Evolutionary conservation across 2,329 filamentous ascomycete species (phyloP).

Genomic region (Lecanosticta acicola): DNA sequence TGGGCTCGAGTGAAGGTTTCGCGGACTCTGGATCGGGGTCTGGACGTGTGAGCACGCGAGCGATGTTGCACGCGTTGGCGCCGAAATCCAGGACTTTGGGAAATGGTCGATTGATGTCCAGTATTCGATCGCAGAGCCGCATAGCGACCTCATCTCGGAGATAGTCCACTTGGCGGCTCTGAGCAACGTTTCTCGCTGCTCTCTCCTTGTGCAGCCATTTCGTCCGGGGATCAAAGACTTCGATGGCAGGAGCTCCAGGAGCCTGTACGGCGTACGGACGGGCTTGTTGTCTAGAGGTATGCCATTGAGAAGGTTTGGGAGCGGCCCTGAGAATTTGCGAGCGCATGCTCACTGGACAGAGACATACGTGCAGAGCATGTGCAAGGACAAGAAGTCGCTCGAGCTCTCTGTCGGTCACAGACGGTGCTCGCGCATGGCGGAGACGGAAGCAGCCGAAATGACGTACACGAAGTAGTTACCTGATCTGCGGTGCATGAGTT

Average conservation of each 20-base stretch:
- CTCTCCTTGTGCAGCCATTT: conserved; percentile 93
- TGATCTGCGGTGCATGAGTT: background rate
- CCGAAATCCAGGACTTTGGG: conserved; percentile 83
- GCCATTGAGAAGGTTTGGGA: background rate
- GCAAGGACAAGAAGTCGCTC: background rate
- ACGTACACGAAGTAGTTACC: background rate
- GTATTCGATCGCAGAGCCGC: conserved; percentile 75
- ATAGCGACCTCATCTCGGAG: conserved; percentile 86
- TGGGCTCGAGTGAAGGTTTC: conserved; percentile 56
- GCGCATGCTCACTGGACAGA: conserved; percentile 16
- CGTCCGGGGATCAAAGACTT: conserved; percentile 82
- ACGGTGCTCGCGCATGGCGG: no score
- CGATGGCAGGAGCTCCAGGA: conserved; percentile 68
- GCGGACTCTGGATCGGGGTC: conserved; percentile 61
- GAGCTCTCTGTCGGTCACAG: no score
- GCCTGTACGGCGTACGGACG: conserved; percentile 67
- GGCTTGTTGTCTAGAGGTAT: background rate
- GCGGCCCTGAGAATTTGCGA: conserved; percentile 7
- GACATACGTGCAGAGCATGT: conserved; percentile 4
- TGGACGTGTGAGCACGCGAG: conserved; percentile 62
- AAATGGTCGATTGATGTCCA: conserved; percentile 90
- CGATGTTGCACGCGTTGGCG: conserved; percentile 92
- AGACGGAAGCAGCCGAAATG: no score
- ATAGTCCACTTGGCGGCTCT: conserved; percentile 80
- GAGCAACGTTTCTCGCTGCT: conserved; percentile 62